A percentile compares a stretch with the other conserved stretches of the same genome.
Evolutionary conservation across 148 eudicot species (phyloP).

Genomic region (Rhododendron molle): DNA sequence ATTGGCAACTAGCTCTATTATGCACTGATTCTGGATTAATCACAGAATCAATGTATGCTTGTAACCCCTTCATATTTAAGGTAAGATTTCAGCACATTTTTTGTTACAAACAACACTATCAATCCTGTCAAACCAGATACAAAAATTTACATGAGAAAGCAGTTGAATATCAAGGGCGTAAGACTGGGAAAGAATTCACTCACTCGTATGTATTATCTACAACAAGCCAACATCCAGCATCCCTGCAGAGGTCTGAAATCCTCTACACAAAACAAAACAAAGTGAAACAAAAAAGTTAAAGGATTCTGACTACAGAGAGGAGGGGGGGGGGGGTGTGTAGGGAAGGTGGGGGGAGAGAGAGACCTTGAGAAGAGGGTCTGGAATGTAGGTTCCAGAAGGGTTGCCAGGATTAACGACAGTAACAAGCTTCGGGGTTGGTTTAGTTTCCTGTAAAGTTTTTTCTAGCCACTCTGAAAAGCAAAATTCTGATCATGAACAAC

Average conservation of each 20-base stretch:
- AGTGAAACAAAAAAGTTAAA: conserved; percentile 18
- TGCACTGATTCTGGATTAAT: neutral
- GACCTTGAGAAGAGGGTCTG: conserved; percentile 89
- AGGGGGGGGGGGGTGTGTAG: too few species aligned
- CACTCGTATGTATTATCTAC: conserved; percentile 99
- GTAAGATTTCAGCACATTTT: neutral
- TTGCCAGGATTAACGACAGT: conserved; percentile 99
- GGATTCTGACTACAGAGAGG: neutral
- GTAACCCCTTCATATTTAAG: neutral
- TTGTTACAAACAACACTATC: neutral
- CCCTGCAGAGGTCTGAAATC: conserved; percentile 78
- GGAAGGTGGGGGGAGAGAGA: too few species aligned
- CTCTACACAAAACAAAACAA: conserved; percentile 43
- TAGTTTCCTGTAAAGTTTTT: conserved; percentile 50
- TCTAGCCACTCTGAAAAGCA: conserved; percentile 79
- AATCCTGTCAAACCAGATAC: neutral
- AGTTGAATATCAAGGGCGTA: neutral
- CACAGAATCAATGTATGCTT: neutral
- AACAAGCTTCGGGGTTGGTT: conserved; percentile 96
- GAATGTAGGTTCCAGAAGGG: conserved; percentile 96
- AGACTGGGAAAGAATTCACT: conserved; percentile 26
- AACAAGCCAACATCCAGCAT: conserved; percentile 93
- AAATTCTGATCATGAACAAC: conserved; percentile 1
- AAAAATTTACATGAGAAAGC: neutral
- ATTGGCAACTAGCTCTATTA: neutral